A percentile compares a stretch with the other conserved stretches of the same genome.
Conservation (phyloP, 148 eudicot species). For the Selenicereus undatus region DNA sequence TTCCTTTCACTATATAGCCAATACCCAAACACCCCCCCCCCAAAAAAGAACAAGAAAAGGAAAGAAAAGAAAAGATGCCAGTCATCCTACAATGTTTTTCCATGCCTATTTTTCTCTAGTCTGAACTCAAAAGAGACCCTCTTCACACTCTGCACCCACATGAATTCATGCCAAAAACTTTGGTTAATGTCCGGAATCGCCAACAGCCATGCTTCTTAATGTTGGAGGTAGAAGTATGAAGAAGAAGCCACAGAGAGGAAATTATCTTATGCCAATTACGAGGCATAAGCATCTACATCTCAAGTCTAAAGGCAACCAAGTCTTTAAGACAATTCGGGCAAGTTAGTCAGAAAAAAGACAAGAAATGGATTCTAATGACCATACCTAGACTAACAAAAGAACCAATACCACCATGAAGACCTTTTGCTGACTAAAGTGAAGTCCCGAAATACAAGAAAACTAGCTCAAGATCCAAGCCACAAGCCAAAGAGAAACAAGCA, state of each 20-base stretch:
- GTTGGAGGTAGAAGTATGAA: not conserved
- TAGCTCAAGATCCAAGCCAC: not conserved
- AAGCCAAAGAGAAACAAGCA: not conserved
- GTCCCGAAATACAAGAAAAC: not conserved
- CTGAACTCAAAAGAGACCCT: not conserved
- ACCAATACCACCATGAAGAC: too few species aligned
- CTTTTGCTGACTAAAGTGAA: not conserved
- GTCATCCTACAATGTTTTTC: not conserved
- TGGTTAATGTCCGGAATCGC: not conserved
- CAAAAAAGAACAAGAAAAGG: too few species aligned
- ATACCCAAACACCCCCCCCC: not conserved
- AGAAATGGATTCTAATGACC: not conserved
- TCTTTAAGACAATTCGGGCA: too few species aligned
- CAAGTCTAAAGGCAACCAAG: not conserved
- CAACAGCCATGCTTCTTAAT: not conserved
- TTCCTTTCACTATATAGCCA: too few species aligned
- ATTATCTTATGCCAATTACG: not conserved
- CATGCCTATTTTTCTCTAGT: not conserved
- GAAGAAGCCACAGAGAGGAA: not conserved
- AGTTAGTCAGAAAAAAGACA: too few species aligned
- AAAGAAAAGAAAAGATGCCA: not conserved
- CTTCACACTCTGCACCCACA: not conserved
- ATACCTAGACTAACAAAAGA: constrained; percentile 4
- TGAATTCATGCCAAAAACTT: not conserved
- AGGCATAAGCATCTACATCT: not conserved